Evolutionary conservation across 2,329 filamentous ascomycete species (phyloP), one percentile per base, ranked within the genome.

Genomic region (Phialophora macrospora): DNA sequence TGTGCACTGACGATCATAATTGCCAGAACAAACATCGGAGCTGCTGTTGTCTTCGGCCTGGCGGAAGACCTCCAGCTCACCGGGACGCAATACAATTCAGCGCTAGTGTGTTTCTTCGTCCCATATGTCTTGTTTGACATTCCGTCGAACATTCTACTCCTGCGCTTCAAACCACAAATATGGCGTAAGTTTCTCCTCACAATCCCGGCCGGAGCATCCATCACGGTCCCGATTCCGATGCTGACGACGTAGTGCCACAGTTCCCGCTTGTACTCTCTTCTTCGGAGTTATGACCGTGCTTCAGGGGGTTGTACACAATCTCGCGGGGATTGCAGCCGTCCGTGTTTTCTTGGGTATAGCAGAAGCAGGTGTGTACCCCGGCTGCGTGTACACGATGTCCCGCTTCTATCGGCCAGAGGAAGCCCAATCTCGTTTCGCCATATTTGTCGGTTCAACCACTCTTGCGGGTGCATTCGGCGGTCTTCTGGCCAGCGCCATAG

Each of bases 21-120:
- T 41, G 61, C 32, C 59, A 80, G 90, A 55, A 89, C 92, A 75
- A 93, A 93, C 75, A 91, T 93, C 72, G 88, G 88, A 75, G 93
- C 93, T 77, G 90, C 90, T 22, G 85, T 84, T 51, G 82, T 90
- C 46, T 90, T 90, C 67, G 82, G 84, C 49, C 80, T 93, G 81
- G 28, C 72, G 81, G 9, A 90, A 6, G 71, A 72, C 90, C 61
- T 79, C 76, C 55, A 78, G 4, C 76, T 85, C 0, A 66, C 69
- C 3, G 74, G 75, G 52, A 76, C 80, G 66, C 74, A 80, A 65
- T 83, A 81, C 72, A 78, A 77, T 64, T 72, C 75, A 60, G 74
- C 76, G 0, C 73, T 85, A 6, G 80, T 83, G 4, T 87, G 90
- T 72, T 90, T 90, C 79, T 80, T 79, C 74, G 73, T 77, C 52